Evolutionary conservation across 768 basidiomycete genomes (phyloP), one percentile per base, ranked within the genome.

Genomic region (Royoungia palumana): DNA sequence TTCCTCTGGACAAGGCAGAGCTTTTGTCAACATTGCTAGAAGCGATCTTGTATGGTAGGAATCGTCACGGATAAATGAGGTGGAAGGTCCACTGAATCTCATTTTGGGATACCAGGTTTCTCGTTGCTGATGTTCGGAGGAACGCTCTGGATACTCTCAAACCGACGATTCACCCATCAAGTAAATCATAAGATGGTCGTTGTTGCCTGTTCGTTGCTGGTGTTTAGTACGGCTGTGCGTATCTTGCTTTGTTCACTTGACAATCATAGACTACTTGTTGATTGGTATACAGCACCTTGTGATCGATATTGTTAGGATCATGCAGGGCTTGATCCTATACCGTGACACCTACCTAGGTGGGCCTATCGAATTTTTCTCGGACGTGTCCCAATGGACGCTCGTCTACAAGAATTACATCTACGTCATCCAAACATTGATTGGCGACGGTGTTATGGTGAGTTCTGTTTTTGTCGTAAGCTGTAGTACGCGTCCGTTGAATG

Each of bases 101-200:
- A 7, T 14, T n/a, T 32, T 13, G 14, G 32, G 32, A 32, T 16
- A n/a, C n/a, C n/a, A 68, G 66, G 66, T 1, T 66, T 66, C 51
- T 68, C 65, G 4, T 8, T 65, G 6, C 44, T 66, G 11, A 66
- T 68, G 66, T 68, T 60, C 52, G 56, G 61, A 2, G 57, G 53
- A 7, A 65, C 65, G 1, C 21, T 63, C 7, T 65, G 59, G 54
- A 54, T 56, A 1, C 47, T 65, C 6, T 25, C 57, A 3, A 27
- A 38, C 17, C 45, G 42, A 9, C 55, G 44, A 13, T 11, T 25
- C 17, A 34, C 38, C 6, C 17, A 34, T 4, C 35, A 46, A 6
- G 24, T 62, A 21, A 58, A 62, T 35, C 37, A 27, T 5, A 36
- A 41, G 17, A 60, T 62, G 60, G 7, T 62, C 5, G 28, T 46